Evolutionary conservation across 2,329 filamentous ascomycete species (phyloP).

Genomic region (Zasmidium citrigriseum): DNA sequence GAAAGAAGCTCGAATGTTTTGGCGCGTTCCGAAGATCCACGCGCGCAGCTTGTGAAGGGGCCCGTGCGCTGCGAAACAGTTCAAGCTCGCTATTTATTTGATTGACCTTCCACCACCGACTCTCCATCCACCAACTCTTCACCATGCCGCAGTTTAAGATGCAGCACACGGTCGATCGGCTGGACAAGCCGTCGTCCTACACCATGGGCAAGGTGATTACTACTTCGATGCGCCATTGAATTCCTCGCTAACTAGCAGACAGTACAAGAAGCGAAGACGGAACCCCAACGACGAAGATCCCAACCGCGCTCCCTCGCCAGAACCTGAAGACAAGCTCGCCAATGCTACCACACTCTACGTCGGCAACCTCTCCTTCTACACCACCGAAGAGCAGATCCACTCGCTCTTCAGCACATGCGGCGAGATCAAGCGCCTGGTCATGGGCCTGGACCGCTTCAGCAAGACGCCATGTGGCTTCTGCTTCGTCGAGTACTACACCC

Average conservation of each 20-base stretch:
- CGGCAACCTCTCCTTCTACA: constrained; percentile 79
- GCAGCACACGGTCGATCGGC: constrained; percentile 79
- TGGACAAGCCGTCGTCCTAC: constrained; percentile 95
- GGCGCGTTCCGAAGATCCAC: not conserved
- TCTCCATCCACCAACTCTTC: constrained; percentile 8
- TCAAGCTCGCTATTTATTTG: too few relatives aligned
- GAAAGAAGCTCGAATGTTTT: not conserved
- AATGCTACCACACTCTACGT: constrained; percentile 95
- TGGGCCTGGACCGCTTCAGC: constrained; percentile 94
- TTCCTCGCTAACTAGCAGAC: constrained; percentile 7
- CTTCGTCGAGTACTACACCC: constrained; percentile 99
- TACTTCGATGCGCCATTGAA: constrained; percentile 1
- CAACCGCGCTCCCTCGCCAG: constrained; percentile 49
- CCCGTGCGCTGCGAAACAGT: not conserved
- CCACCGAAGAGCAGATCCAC: constrained; percentile 97
- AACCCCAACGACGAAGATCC: constrained; percentile 57
- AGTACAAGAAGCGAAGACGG: constrained; percentile 73
- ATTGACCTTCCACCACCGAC: not conserved
- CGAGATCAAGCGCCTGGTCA: constrained; percentile 96
- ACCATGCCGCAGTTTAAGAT: constrained; percentile 50
- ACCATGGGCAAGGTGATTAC: constrained; percentile 71
- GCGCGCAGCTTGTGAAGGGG: not conserved
- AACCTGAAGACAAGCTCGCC: constrained; percentile 75
- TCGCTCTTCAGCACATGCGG: constrained; percentile 69
- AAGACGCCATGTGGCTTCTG: constrained; percentile 99